Evolutionary conservation across 345 rosid genomes (phyloP).

Genomic region (Microthlaspi erraticum): DNA sequence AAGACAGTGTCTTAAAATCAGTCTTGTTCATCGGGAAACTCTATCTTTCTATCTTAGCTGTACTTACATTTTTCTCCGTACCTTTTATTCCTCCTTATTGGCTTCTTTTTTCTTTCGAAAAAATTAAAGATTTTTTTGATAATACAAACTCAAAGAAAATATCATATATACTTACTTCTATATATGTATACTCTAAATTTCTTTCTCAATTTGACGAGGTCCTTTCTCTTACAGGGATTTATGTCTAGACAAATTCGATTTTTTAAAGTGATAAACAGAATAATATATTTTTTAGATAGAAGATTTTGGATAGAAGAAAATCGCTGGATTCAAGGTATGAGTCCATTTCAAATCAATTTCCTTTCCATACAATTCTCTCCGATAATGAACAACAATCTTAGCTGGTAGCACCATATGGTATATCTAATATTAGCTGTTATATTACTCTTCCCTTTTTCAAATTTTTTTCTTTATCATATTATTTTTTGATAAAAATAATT

Average conservation of each 20-base stretch:
- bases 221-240: background rate
- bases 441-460: constrained; percentile 6
- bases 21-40: constrained; percentile 41
- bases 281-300: background rate
- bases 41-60: constrained; percentile 39
- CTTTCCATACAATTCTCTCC: background rate
- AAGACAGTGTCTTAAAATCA: constrained; percentile 28
- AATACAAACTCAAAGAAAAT: background rate
- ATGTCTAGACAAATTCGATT: background rate
- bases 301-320: background rate
- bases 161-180: too few species aligned
- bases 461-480: too few species aligned
- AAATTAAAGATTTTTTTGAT: too few species aligned
- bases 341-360: constrained; percentile 3
- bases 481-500: too few species aligned
- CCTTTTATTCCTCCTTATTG: constrained; percentile 36
- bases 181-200: background rate
- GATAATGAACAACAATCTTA: constrained; percentile 11
- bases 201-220: background rate
- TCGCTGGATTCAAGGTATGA: constrained; percentile 2
- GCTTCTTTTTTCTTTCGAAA: constrained; percentile 4
- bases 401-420: constrained; percentile 37
- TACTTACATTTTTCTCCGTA: constrained; percentile 49
- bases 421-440: constrained; percentile 40
- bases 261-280: background rate